These are phyloP conservation scores for Candida freyschussii DNA, from an alignment of 1,139 yeast genomes.

Conservation along the genomic window DNA sequence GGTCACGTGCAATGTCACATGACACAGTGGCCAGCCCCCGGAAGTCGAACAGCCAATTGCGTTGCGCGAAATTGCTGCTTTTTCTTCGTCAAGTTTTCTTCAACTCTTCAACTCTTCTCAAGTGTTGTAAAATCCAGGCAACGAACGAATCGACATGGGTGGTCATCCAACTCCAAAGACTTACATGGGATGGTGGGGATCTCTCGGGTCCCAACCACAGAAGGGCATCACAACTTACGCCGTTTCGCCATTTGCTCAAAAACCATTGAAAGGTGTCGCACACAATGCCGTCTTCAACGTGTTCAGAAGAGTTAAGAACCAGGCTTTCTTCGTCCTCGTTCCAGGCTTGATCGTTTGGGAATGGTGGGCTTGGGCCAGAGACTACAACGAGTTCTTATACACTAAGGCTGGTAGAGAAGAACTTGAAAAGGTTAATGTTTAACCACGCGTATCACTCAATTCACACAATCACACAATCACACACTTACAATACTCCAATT, in stretches of 20 bases:
- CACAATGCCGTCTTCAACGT: conserved; percentile 89
- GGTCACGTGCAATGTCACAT: too few species aligned
- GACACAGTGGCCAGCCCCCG: too few species aligned
- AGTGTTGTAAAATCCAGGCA: too few species aligned
- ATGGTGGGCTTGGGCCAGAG: conserved; percentile 84
- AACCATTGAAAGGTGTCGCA: conserved; percentile 82
- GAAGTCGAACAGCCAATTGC: too few species aligned
- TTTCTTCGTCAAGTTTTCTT: not conserved
- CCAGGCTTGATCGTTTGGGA: conserved; percentile 83
- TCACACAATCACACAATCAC: too few species aligned
- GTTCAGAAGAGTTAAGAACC: conserved; percentile 90
- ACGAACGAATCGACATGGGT: conserved; percentile 41
- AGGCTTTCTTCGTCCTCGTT: conserved; percentile 68
- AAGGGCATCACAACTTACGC: conserved; percentile 82
- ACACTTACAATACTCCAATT: too few species aligned
- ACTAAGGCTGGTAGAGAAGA: conserved; percentile 98
- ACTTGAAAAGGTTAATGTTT: conserved; percentile 74
- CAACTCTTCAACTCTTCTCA: too few species aligned
- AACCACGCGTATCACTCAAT: too few species aligned
- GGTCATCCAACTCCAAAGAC: conserved; percentile 73
- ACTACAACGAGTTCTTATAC: conserved; percentile 90
- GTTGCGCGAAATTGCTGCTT: not conserved
- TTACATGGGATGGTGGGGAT: conserved; percentile 99
- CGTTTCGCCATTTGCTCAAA: conserved; percentile 90
- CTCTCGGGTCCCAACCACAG: conserved; percentile 78